Evolutionary conservation across 306 rosid species (phyloP).

Genomic region (Quercus variabilis): DNA sequence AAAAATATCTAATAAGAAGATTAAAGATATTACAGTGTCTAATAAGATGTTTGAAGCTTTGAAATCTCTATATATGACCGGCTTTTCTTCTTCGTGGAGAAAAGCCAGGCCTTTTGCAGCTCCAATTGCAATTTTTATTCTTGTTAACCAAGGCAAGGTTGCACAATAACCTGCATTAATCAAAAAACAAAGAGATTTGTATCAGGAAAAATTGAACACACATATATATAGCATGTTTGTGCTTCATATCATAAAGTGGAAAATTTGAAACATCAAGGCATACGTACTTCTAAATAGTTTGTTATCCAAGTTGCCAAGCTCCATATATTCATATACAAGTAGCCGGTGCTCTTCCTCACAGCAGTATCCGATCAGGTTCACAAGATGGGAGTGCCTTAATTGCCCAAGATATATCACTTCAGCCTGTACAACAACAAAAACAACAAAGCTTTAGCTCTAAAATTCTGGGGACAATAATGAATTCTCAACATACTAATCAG

Average conservation of each 20-base stretch:
- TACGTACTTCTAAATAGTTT: constrained; percentile 56
- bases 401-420: constrained; percentile 92
- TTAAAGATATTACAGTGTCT: constrained; percentile 42
- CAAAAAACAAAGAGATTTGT: not conserved
- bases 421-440: constrained; percentile 37
- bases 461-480: not conserved
- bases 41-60: constrained; percentile 84
- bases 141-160: constrained; percentile 84
- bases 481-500: no score
- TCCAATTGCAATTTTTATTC: constrained; percentile 79
- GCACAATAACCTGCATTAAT: constrained; percentile 66
- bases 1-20: not conserved
- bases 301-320: constrained; percentile 66
- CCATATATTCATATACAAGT: constrained; percentile 88
- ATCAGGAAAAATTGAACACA: constrained; percentile 9
- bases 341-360: constrained; percentile 85
- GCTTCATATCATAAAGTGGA: not conserved
- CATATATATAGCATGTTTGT: not conserved
- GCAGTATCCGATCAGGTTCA: constrained; percentile 86
- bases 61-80: constrained; percentile 81
- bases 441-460: not conserved
- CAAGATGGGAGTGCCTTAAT: constrained; percentile 78
- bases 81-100: constrained; percentile 83
- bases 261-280: constrained; percentile 5
- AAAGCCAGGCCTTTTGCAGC: constrained; percentile 88